A percentile compares a stretch with the other conserved stretches of the same genome.
These are phyloP conservation scores for Bruguiera sexangula DNA, from an alignment of 345 rosid species.

Conservation along the genomic window DNA sequence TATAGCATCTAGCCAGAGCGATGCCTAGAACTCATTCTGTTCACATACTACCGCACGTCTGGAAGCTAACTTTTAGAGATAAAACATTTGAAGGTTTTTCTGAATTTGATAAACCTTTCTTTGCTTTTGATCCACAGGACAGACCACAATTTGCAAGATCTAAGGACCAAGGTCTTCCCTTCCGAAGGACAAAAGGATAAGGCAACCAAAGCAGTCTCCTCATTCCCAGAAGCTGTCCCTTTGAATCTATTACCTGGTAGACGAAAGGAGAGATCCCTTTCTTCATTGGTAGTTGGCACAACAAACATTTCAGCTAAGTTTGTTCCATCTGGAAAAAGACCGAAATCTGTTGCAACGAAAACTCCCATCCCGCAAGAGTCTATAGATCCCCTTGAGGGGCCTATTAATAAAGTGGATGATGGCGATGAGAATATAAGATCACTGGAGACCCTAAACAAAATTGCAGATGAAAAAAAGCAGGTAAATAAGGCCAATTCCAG, in stretches of 20 bases:
- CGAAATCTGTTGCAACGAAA: constrained; percentile 21
- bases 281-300: constrained; percentile 27
- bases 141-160: constrained; percentile 41
- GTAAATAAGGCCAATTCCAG: constrained; percentile 25
- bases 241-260: constrained; percentile 13
- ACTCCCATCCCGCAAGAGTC: constrained; percentile 8
- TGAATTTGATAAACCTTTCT: constrained; percentile 4
- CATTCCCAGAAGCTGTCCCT: constrained; percentile 10
- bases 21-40: background rate
- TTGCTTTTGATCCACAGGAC: constrained; percentile 30
- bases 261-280: constrained; percentile 39
- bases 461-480: constrained; percentile 25
- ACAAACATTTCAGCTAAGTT: constrained; percentile 22
- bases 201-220: constrained; percentile 8
- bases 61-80: background rate
- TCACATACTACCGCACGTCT: background rate
- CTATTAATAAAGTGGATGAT: constrained; percentile 21
- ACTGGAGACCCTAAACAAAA: constrained; percentile 15
- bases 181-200: constrained; percentile 8
- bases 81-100: background rate
- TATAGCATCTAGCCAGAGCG: background rate
- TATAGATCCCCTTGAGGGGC: background rate
- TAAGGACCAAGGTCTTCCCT: constrained; percentile 39
- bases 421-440: constrained; percentile 15
- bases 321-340: constrained; percentile 21